A percentile compares a stretch with the other conserved stretches of the same genome.
These are phyloP conservation scores for Poterioochromonas sp. DNA, from an alignment of 352 stramenopile species.

Conservation along the genomic window DNA sequence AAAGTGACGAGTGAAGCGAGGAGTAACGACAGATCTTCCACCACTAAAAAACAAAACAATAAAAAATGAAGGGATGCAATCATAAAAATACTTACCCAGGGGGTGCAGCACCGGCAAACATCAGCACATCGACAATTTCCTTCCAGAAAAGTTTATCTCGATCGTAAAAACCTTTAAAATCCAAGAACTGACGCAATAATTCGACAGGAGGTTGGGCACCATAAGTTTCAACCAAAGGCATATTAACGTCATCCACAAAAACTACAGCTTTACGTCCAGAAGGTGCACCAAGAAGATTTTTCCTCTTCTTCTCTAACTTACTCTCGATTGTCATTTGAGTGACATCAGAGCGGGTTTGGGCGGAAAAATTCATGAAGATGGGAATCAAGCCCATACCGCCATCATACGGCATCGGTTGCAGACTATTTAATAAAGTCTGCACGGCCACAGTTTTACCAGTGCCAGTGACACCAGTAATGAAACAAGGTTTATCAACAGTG, in stretches of 20 bases:
- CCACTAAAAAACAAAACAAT: conserved; percentile 45
- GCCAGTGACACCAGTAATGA: conserved; percentile 72
- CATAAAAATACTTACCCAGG: conserved; percentile 50
- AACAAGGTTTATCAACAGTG: conserved; percentile 62
- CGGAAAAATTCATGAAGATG: conserved; percentile 74
- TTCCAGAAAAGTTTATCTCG: conserved; percentile 93
- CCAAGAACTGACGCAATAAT: conserved; percentile 81
- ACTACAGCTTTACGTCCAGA: conserved; percentile 62
- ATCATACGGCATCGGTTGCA: conserved; percentile 43
- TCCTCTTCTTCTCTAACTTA: conserved; percentile 87
- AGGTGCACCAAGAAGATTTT: conserved; percentile 77
- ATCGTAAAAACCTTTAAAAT: conserved; percentile 90
- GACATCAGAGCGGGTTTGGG: conserved; percentile 73
- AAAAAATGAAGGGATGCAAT: not conserved
- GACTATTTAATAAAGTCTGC: conserved; percentile 56
- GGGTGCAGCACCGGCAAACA: conserved; percentile 74
- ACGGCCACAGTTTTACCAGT: conserved; percentile 77
- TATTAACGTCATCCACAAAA: conserved; percentile 90
- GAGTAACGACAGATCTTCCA: conserved; percentile 68
- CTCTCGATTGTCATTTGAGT: conserved; percentile 76
- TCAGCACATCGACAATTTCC: conserved; percentile 79
- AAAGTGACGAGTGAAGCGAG: conserved; percentile 84
- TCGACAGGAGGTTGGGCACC: conserved; percentile 84
- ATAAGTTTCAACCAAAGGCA: conserved; percentile 83
- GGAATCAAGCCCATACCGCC: conserved; percentile 46